These are phyloP conservation scores for Clavispora phyllophila DNA, from an alignment of 805 yeast genomes.

Conservation along the genomic window DNA sequence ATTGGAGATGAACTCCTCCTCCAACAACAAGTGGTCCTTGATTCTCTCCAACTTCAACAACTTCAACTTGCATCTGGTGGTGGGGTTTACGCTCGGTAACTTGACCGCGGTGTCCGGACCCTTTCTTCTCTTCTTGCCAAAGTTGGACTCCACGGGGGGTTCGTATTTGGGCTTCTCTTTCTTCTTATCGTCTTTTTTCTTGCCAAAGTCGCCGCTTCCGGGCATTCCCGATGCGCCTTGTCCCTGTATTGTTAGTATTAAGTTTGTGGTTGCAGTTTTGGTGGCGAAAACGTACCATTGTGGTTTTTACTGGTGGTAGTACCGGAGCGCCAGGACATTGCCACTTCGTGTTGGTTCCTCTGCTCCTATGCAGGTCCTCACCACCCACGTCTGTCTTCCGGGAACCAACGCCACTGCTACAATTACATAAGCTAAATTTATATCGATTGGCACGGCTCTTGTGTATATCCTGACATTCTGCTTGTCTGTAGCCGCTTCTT, in stretches of 20 bases:
- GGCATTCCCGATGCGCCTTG: slow-evolving; percentile 54
- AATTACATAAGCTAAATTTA: too few relatives aligned
- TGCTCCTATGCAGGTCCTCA: background rate
- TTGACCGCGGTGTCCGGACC: slow-evolving; percentile 84
- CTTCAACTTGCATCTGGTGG: slow-evolving; percentile 89
- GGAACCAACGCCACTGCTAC: too few relatives aligned
- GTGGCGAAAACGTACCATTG: slow-evolving; percentile 1
- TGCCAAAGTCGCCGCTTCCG: slow-evolving; percentile 42
- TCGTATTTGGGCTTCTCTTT: slow-evolving; percentile 94
- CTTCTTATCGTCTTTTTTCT: slow-evolving; percentile 55
- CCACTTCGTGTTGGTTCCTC: slow-evolving; percentile 7
- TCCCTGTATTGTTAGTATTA: slow-evolving; percentile 32
- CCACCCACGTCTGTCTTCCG: too few relatives aligned
- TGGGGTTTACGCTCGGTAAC: slow-evolving; percentile 84
- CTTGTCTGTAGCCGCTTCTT: too few relatives aligned
- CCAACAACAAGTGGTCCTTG: slow-evolving; percentile 90
- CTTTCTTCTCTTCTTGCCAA: slow-evolving; percentile 89
- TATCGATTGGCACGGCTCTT: too few relatives aligned
- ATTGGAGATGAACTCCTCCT: slow-evolving; percentile 92
- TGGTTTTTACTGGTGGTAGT: background rate
- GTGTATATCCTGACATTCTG: too few relatives aligned
- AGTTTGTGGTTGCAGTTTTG: background rate
- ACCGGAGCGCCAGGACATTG: slow-evolving; percentile 8
- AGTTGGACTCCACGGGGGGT: slow-evolving; percentile 94
- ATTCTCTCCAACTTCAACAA: slow-evolving; percentile 90